These are phyloP conservation scores for Breviolum minutum DNA, from an alignment of 73 alveolate genomes.

Conservation along the genomic window DNA sequence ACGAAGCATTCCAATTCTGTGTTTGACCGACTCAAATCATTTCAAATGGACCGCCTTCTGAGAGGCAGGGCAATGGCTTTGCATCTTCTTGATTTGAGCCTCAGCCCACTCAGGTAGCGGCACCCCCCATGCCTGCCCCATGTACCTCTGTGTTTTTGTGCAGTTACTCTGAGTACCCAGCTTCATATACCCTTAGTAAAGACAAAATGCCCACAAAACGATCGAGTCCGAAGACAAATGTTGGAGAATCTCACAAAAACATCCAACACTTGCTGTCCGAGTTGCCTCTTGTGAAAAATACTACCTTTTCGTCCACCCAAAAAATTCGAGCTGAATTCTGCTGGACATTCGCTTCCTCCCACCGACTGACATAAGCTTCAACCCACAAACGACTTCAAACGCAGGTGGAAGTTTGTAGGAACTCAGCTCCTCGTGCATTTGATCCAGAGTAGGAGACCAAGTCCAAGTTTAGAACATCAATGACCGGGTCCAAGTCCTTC, in stretches of 20 bases:
- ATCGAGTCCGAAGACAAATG: no score
- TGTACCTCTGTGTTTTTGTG: no score
- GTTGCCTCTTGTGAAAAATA: constrained; percentile 50
- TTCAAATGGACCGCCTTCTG: constrained; percentile 26
- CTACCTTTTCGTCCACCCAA: constrained; percentile 70
- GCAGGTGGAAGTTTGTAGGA: not conserved
- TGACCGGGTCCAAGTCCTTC: constrained; percentile 72
- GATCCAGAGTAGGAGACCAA: constrained; percentile 42
- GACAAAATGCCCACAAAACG: not conserved
- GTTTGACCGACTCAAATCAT: no score
- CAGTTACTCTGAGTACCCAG: not conserved
- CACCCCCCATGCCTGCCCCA: not conserved
- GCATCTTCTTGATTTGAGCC: constrained; percentile 94
- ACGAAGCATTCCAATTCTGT: no score
- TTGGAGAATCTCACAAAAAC: no score
- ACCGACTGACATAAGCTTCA: not conserved
- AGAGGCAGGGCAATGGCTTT: constrained; percentile 60
- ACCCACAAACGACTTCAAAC: not conserved
- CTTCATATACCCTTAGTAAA: constrained; percentile 17
- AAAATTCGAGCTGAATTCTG: constrained; percentile 70
- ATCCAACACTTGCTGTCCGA: not conserved
- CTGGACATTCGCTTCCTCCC: constrained; percentile 36
- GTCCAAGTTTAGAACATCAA: constrained; percentile 57
- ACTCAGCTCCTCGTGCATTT: not conserved
- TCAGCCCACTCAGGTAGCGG: no score